A percentile compares a stretch with the other conserved stretches of the same genome.
Conservation (phyloP, 352 stramenopile genomes). For the Phytophthora boehmeriae region DNA sequence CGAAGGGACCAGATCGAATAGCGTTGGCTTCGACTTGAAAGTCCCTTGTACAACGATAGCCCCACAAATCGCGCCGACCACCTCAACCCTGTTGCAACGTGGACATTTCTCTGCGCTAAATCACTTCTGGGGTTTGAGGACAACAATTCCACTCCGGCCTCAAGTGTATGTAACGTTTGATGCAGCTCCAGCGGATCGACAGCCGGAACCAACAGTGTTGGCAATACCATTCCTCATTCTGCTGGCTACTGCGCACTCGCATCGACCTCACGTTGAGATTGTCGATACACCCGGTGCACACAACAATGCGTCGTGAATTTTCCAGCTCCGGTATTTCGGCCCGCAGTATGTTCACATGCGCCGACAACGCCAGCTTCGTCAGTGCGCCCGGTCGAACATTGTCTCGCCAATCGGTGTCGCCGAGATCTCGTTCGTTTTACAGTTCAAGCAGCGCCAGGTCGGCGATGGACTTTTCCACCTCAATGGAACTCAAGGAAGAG, state of each 20-base stretch:
- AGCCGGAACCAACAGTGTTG: slow-evolving; percentile 11
- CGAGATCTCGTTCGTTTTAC: slow-evolving; percentile 28
- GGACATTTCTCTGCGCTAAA: slow-evolving; percentile 9
- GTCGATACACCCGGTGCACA: neutral
- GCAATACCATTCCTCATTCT: slow-evolving; percentile 26
- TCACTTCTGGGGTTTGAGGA: slow-evolving; percentile 10
- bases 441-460: slow-evolving; percentile 31
- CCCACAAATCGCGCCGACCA: slow-evolving; percentile 13
- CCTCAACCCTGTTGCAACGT: neutral
- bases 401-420: slow-evolving; percentile 12
- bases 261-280: neutral
- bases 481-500: slow-evolving; percentile 19
- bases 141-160: slow-evolving; percentile 4
- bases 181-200: slow-evolving; percentile 8
- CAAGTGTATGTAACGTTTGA: slow-evolving; percentile 26
- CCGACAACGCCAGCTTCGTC: slow-evolving; percentile 23
- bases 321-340: slow-evolving; percentile 27
- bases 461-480: slow-evolving; percentile 15
- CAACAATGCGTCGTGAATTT: slow-evolving; percentile 17
- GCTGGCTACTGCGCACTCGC: slow-evolving; percentile 5
- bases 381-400: slow-evolving; percentile 13
- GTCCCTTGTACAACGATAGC: slow-evolving; percentile 9
- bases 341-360: slow-evolving; percentile 34
- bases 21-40: slow-evolving; percentile 4
- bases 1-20: neutral